Evolutionary conservation across 2,329 filamentous ascomycete genomes (phyloP).

Genomic region (Sclerotiophoma versabilis): DNA sequence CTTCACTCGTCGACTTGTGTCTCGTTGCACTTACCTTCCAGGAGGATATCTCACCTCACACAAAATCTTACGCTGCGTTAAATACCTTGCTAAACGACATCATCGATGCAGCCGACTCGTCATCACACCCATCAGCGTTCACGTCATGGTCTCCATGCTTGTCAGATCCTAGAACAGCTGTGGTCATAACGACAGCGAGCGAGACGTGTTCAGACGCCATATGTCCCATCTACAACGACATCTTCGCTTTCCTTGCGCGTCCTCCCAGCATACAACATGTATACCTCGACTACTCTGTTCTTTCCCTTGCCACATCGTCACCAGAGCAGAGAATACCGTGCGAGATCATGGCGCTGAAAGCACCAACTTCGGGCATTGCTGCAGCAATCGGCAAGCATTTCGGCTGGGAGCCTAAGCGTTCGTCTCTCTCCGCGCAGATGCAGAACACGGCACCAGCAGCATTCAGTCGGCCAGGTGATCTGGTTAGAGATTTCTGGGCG

Average conservation of each 20-base stretch:
- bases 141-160: slow-evolving; percentile 39
- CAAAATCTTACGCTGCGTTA: slow-evolving; percentile 22
- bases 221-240: slow-evolving; percentile 30
- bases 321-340: slow-evolving; percentile 28
- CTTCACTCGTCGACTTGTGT: slow-evolving; percentile 31
- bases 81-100: slow-evolving; percentile 38
- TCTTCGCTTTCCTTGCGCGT: slow-evolving; percentile 21
- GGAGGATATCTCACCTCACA: slow-evolving; percentile 15
- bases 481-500: slow-evolving; percentile 39
- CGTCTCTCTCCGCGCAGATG: slow-evolving; percentile 30
- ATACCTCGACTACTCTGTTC: slow-evolving; percentile 32
- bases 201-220: slow-evolving; percentile 25
- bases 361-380: slow-evolving; percentile 30
- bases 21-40: slow-evolving; percentile 37
- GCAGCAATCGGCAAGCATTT: slow-evolving; percentile 39
- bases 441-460: slow-evolving; percentile 21
- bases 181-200: slow-evolving; percentile 34
- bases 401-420: slow-evolving; percentile 39
- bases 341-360: slow-evolving; percentile 34
- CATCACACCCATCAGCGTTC: slow-evolving; percentile 33
- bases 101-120: slow-evolving; percentile 31
- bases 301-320: slow-evolving; percentile 29
- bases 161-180: slow-evolving; percentile 21
- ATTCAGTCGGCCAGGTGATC: slow-evolving; percentile 36
- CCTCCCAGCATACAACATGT: slow-evolving; percentile 34